These are phyloP conservation scores for Gilbertella persicaria DNA, from an alignment of 371 early-diverging fungal genomes.

Conservation along the genomic window DNA sequence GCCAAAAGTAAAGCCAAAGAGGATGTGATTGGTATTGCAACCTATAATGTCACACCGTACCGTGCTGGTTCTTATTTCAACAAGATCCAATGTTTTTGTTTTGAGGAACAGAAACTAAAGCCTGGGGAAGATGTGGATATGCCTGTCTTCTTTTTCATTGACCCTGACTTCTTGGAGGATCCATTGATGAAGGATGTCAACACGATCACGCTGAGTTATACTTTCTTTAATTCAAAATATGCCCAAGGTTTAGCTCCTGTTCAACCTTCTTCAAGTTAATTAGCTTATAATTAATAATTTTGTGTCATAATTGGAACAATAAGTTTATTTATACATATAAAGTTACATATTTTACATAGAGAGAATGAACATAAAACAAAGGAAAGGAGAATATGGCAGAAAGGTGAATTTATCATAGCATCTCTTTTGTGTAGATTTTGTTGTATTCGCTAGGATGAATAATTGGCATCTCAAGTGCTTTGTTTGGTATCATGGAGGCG, in stretches of 20 bases:
- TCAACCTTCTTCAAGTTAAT: constrained; percentile 12
- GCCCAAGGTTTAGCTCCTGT: constrained; percentile 40
- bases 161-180: constrained; percentile 95
- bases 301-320: no score
- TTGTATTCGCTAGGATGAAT: constrained; percentile 46
- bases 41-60: constrained; percentile 94
- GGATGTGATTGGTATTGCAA: constrained; percentile 96
- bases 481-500: not conserved
- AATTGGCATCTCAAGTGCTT: constrained; percentile 25
- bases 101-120: constrained; percentile 94
- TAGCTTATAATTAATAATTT: constrained; percentile 5
- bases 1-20: constrained; percentile 91
- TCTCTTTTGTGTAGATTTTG: not conserved
- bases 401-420: not conserved
- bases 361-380: not conserved
- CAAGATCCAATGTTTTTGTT: constrained; percentile 99
- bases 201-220: constrained; percentile 92
- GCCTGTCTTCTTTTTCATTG: constrained; percentile 99
- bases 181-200: constrained; percentile 94
- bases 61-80: constrained; percentile 94
- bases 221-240: constrained; percentile 83
- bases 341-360: no score
- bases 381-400: not conserved
- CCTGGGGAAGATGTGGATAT: constrained; percentile 97
- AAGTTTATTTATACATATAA: not conserved